These are phyloP conservation scores for Isatis lusitanica DNA, from an alignment of 441 rosid genomes.

Conservation along the genomic window DNA sequence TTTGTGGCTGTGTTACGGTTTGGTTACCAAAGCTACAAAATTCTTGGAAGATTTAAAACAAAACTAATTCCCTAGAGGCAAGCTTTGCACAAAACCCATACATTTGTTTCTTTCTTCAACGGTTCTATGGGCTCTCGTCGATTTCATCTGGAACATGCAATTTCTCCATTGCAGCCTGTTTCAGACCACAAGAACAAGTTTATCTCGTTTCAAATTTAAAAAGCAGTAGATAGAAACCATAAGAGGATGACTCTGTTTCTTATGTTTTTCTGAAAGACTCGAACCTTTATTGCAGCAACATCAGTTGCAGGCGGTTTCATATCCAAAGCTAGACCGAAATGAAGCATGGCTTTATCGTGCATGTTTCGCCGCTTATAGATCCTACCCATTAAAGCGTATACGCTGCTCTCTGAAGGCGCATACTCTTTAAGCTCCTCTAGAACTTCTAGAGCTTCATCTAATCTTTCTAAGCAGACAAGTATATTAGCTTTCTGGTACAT, in stretches of 20 bases:
- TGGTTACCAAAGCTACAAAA: conserved; percentile 29
- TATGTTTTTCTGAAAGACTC: background rate
- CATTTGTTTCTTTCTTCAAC: conserved; percentile 11
- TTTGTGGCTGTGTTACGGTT: conserved; percentile 13
- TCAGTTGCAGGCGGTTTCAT: conserved; percentile 95
- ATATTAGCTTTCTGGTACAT: conserved; percentile 98
- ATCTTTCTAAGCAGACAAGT: conserved; percentile 72
- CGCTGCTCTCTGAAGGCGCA: conserved; percentile 92
- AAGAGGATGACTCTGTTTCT: background rate
- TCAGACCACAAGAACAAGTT: conserved; percentile 3
- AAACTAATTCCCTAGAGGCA: conserved; percentile 23
- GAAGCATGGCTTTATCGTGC: conserved; percentile 91
- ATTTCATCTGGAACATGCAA: conserved; percentile 72
- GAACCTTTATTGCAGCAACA: conserved; percentile 88
- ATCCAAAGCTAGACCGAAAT: conserved; percentile 94
- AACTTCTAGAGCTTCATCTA: conserved; percentile 84
- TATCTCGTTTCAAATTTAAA: background rate
- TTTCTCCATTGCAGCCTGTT: conserved; percentile 79
- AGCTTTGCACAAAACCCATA: conserved; percentile 1
- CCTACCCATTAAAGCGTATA: conserved; percentile 96
- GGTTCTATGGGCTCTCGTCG: conserved; percentile 43
- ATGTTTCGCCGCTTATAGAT: conserved; percentile 71
- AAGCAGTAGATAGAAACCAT: background rate
- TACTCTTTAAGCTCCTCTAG: conserved; percentile 94
- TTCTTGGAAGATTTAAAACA: conserved; percentile 15